These are phyloP conservation scores for Zea mays DNA, from an alignment of 176 grass and related monocot species.

Conservation along the genomic window Zm-B73-REFERENCE-NAM-5.0 NC_050100.1:80850001-80850500, in stretches of 20 bases:
- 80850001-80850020: constrained; percentile 10
- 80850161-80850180: constrained; percentile 23
- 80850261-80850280: background rate
- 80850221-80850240: constrained; percentile 8
- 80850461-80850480: constrained; percentile 30
- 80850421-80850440: constrained; percentile 56
- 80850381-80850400: constrained; percentile 77
- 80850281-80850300: constrained; percentile 16
- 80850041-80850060: constrained; percentile 12
- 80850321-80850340: constrained; percentile 81
- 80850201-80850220: background rate
- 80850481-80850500: background rate
- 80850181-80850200: background rate
- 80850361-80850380: constrained; percentile 96
- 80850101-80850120: background rate
- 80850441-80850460: constrained; percentile 31
- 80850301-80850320: constrained; percentile 24
- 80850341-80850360: constrained; percentile 70
- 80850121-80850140: background rate
- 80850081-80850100: constrained; percentile 17
- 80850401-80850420: constrained; percentile 59
- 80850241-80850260: constrained; percentile 6
- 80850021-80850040: constrained; percentile 11
- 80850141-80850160: constrained; percentile 21
- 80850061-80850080: constrained; percentile 12